Conservation (phyloP, 208 protist species). For the Wallacemonas collosoma region DNA sequence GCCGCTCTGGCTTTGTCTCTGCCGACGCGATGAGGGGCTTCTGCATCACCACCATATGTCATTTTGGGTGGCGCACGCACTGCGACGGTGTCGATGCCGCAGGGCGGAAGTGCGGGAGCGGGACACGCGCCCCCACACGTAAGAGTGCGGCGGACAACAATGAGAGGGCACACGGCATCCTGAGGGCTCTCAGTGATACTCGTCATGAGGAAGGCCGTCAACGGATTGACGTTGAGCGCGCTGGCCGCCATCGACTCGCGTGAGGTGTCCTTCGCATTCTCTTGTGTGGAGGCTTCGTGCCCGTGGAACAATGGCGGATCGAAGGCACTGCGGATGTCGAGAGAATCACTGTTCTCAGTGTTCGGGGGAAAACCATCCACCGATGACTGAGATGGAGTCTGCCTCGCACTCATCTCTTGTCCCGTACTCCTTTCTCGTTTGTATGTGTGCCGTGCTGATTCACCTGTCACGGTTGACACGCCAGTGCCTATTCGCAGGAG, state of each 20-base stretch:
- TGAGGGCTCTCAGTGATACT: background rate
- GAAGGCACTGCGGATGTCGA: background rate
- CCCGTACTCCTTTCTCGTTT: too few species aligned
- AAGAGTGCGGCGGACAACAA: background rate
- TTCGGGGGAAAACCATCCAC: background rate
- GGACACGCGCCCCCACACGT: too few species aligned
- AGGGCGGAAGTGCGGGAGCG: too few species aligned
- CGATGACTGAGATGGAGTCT: background rate
- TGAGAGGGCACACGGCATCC: conserved; percentile 12
- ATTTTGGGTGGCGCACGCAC: too few species aligned
- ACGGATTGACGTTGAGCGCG: background rate
- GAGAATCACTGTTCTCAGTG: background rate
- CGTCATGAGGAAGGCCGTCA: background rate
- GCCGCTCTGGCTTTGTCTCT: too few species aligned
- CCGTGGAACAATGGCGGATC: background rate
- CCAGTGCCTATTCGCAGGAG: too few species aligned
- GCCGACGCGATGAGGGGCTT: too few species aligned
- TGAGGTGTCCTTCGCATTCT: background rate
- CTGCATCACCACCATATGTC: too few species aligned
- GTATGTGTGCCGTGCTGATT: too few species aligned
- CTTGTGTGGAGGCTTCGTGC: background rate
- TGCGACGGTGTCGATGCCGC: too few species aligned
- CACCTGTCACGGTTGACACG: too few species aligned
- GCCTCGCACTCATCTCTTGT: background rate
- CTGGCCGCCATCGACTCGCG: too few species aligned